Evolutionary conservation across 1,139 yeast genomes (phyloP).

Genomic region (Pichia kudriavzevii): DNA sequence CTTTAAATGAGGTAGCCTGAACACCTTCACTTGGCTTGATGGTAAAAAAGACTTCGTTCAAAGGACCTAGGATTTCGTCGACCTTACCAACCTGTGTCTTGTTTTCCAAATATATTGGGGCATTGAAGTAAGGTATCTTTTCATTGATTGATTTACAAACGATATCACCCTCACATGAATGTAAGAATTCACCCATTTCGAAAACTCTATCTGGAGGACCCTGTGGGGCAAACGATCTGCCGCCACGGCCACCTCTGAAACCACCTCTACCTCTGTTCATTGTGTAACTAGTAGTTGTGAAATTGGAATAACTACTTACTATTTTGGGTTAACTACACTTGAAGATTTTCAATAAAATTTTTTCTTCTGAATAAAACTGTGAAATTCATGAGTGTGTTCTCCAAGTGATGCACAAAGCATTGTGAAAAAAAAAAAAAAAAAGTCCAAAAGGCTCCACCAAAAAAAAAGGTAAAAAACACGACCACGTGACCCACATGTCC

Average conservation of each 20-base stretch:
- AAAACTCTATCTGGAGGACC: slow-evolving; percentile 93
- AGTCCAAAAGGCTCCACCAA: too few relatives aligned
- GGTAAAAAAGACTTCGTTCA: slow-evolving; percentile 94
- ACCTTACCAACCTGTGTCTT: slow-evolving; percentile 94
- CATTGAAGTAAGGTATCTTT: slow-evolving; percentile 96
- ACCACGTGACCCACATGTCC: background rate
- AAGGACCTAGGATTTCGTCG: slow-evolving; percentile 95
- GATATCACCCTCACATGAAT: slow-evolving; percentile 94
- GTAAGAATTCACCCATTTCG: slow-evolving; percentile 91
- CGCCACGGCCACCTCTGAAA: slow-evolving; percentile 47
- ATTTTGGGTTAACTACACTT: too few relatives aligned
- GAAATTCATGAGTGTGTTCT: too few relatives aligned
- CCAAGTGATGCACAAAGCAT: too few relatives aligned
- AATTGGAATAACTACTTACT: too few relatives aligned
- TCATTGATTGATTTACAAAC: slow-evolving; percentile 92
- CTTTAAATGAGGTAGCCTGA: slow-evolving; percentile 85
- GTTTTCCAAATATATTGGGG: slow-evolving; percentile 94
- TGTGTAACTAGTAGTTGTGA: background rate
- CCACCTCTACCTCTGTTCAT: slow-evolving; percentile 28
- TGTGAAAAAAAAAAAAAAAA: too few relatives aligned
- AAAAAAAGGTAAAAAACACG: too few relatives aligned
- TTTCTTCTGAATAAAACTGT: too few relatives aligned
- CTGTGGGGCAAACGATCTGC: slow-evolving; percentile 53
- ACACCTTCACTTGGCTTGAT: slow-evolving; percentile 95
- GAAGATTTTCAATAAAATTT: too few relatives aligned